Percentiles rank a stretch among this genome's conserved stretches.
Conservation (phyloP, 75 land plant genomes). For the Ceratopteris richardii region DNA sequence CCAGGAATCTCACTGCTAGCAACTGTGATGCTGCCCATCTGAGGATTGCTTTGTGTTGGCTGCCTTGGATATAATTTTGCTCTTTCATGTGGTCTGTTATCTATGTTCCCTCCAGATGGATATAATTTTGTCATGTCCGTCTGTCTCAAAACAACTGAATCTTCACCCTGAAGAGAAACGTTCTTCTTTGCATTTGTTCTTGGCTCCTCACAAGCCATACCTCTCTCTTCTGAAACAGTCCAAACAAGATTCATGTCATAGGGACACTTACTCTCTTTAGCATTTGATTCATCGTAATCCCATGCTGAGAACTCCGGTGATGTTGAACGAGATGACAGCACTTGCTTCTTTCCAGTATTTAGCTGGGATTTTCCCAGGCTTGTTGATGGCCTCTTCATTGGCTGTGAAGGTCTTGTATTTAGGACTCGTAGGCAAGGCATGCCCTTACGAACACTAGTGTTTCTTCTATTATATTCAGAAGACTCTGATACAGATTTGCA, state of each 20-base stretch:
- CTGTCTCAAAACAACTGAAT: no score
- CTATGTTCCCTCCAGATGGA: no score
- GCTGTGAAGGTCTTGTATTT: background rate
- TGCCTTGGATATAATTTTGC: background rate
- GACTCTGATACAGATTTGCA: background rate
- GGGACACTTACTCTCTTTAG: constrained; percentile 5
- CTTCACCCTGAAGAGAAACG: background rate
- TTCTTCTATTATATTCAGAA: background rate
- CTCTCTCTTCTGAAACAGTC: background rate
- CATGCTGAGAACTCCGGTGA: constrained; percentile 6
- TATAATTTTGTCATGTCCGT: no score
- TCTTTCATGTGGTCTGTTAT: no score
- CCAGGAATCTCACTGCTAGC: background rate
- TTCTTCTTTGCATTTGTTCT: background rate
- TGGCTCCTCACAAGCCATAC: background rate
- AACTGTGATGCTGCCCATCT: background rate
- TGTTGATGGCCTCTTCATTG: constrained; percentile 1
- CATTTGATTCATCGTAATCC: constrained; percentile 1
- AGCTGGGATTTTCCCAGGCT: background rate
- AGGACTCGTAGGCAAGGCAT: background rate
- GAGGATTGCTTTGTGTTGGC: background rate
- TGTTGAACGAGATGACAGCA: background rate
- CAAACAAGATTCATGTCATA: background rate
- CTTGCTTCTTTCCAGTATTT: background rate
- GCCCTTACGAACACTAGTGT: background rate